Base-by-base conservation (phyloP, 371 early-diverging fungal species). In the Actinomucor elegans region DNA sequence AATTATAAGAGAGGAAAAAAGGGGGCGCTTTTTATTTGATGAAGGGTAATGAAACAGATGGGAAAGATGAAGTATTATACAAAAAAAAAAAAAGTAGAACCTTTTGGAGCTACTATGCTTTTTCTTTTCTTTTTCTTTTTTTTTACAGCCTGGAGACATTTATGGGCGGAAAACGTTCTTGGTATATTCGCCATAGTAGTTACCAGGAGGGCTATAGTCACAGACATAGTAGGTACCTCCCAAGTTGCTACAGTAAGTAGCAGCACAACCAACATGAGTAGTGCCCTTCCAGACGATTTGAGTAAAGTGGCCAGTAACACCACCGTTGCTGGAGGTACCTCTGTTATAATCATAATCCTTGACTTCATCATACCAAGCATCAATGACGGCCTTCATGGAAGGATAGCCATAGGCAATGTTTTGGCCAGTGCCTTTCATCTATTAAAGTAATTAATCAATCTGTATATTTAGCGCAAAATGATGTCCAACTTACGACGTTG, bases 251-350 rank as follows among this genome's bases (percentile, higher is more conserved):
- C 75, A 75, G 40, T 41, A 34, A 21, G 55, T 63, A 59, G 61
- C 54, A 55, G 64, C 76, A 34, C 76, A 72, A 1, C 76, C 73
- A 12, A 75, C 48, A 9, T 66, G 36, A 37, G 55, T 73, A n/a
- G 73, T 73, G 26, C 35, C 32, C 50, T 66, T 67, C 73, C 76
- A 75, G 10, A 73, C 71, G 3, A 75, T 52, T 55, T 73, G 72
- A n/a, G 74, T 71, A 52, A 71, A 73, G 42, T 73, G 75, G 8
- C 67, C 70, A 17, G 60, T 59, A 3, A 28, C 45, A 0, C n/a
- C 24, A 4, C 52, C n/a, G 21, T 37, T 31, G 11, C 23, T 42
- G 48, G 62, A 67, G 9, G 61, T 58, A 5, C 64, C 64, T 0
- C 15, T 21, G 15, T 41, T 48, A 48, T 67, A 75, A 43, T 70